phyloP scores from a whole-genome alignment of 441 rosid species.

The Populus tomentosa region DNA sequence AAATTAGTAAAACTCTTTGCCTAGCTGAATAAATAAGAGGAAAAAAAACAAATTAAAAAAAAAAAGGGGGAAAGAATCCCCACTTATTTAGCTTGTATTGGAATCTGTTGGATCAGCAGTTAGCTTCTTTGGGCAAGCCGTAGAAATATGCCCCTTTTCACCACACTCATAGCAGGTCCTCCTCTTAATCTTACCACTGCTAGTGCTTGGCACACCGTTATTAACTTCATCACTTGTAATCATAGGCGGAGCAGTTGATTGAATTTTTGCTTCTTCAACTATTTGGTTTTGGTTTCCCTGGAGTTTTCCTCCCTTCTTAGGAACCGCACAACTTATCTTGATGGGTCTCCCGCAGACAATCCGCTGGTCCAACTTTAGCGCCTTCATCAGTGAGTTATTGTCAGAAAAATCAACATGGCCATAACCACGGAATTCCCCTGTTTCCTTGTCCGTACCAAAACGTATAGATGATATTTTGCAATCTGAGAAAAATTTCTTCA shows the following conservation, averaged over 20 bases:
- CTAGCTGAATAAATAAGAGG: background rate
- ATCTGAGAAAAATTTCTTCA: conserved; percentile 65
- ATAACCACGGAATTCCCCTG: conserved; percentile 77
- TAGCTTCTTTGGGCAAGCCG: conserved; percentile 70
- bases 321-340: conserved; percentile 83
- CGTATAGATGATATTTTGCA: conserved; percentile 66
- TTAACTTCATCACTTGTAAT: conserved; percentile 15
- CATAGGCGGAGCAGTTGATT: background rate
- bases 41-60: background rate
- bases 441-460: conserved; percentile 71
- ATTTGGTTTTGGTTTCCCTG: conserved; percentile 12
- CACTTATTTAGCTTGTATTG: conserved; percentile 16
- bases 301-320: conserved; percentile 33
- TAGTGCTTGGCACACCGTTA: conserved; percentile 15
- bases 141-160: conserved; percentile 72
- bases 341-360: conserved; percentile 70
- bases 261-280: background rate
- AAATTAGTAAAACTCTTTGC: background rate
- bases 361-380: conserved; percentile 79
- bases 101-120: conserved; percentile 28
- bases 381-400: conserved; percentile 49
- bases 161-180: conserved; percentile 80
- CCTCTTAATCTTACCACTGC: conserved; percentile 62
- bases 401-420: conserved; percentile 84
- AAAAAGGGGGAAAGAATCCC: background rate